Evolutionary conservation across 768 basidiomycete species (phyloP).

Genomic region (Megacollybia marginata): DNA sequence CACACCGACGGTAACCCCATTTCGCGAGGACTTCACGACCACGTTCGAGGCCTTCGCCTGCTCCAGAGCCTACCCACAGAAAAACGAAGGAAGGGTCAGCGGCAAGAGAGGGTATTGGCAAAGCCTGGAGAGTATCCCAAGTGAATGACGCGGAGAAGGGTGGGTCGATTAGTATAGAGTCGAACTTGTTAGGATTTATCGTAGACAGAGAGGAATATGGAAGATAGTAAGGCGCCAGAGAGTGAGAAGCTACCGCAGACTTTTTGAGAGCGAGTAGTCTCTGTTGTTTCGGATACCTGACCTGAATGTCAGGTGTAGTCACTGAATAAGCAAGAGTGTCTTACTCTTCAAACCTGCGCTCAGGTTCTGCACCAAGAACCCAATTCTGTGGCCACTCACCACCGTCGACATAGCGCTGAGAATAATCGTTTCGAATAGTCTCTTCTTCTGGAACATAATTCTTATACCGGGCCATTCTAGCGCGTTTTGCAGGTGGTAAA

Average conservation of each 20-base stretch:
- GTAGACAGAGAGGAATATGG: slow-evolving; percentile 48
- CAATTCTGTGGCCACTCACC: slow-evolving; percentile 94
- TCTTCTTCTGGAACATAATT: slow-evolving; percentile 94
- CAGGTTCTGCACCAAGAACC: slow-evolving; percentile 84
- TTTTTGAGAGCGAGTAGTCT: slow-evolving; percentile 80
- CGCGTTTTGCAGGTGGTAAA: slow-evolving; percentile 65
- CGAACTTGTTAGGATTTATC: slow-evolving; percentile 69
- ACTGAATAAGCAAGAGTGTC: slow-evolving; percentile 20
- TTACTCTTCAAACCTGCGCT: slow-evolving; percentile 90
- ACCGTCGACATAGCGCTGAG: slow-evolving; percentile 80
- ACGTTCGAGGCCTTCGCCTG: slow-evolving; percentile 83
- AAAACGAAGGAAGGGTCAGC: slow-evolving; percentile 93
- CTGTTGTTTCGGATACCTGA: slow-evolving; percentile 91
- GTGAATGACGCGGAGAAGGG: slow-evolving; percentile 81
- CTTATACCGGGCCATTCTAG: slow-evolving; percentile 57
- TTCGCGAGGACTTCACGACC: slow-evolving; percentile 85
- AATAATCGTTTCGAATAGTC: slow-evolving; percentile 94
- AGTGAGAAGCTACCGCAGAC: slow-evolving; percentile 58
- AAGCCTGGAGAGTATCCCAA: slow-evolving; percentile 76
- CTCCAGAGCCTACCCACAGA: slow-evolving; percentile 92
- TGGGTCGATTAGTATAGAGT: slow-evolving; percentile 87
- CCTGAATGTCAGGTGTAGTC: slow-evolving; percentile 1
- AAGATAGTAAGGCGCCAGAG: slow-evolving; percentile 71
- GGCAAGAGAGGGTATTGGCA: slow-evolving; percentile 77
- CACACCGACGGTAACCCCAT: slow-evolving; percentile 94